Percentiles rank a stretch among this genome's conserved stretches.
These are phyloP conservation scores for Euphorbia schlechtendalii DNA, from an alignment of 441 rosid genomes.

Conservation along the genomic window DNA sequence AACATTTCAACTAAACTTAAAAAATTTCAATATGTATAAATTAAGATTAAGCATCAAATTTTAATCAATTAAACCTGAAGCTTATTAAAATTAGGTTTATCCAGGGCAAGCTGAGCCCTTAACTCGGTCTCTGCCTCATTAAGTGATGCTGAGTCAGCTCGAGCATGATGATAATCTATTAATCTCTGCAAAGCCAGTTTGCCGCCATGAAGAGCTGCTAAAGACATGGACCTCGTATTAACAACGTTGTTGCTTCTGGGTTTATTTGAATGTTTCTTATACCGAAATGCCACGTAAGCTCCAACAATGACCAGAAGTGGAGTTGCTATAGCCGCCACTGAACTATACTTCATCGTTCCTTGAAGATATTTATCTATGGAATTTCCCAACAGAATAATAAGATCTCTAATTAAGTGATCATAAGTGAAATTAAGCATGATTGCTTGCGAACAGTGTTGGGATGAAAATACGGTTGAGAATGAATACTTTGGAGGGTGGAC, in stretches of 20 bases:
- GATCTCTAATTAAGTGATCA: background rate
- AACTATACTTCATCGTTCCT: conserved; percentile 34
- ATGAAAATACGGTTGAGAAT: too few relatives aligned
- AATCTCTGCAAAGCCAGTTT: conserved; percentile 46
- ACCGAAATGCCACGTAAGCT: conserved; percentile 38
- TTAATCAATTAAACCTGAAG: conserved; percentile 36
- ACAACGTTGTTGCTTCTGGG: background rate
- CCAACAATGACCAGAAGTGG: conserved; percentile 35
- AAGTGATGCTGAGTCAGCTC: conserved; percentile 23
- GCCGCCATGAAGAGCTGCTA: conserved; percentile 54
- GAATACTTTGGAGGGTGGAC: background rate
- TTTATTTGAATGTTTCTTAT: conserved; percentile 25
- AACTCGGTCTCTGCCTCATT: conserved; percentile 29
- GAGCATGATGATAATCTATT: conserved; percentile 37
- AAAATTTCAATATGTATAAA: too few relatives aligned
- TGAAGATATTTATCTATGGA: conserved; percentile 18
- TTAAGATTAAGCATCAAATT: too few relatives aligned
- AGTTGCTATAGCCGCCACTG: conserved; percentile 30
- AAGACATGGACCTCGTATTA: conserved; percentile 36
- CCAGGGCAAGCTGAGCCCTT: conserved; percentile 22
- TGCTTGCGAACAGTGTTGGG: background rate
- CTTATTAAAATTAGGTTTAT: conserved; percentile 31
- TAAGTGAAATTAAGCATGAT: background rate
- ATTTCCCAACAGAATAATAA: conserved; percentile 13
- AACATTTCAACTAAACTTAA: too few relatives aligned